These are phyloP conservation scores for Arabidopsis lyrata DNA, from an alignment of 441 rosid species.

Conservation along the genomic window DNA sequence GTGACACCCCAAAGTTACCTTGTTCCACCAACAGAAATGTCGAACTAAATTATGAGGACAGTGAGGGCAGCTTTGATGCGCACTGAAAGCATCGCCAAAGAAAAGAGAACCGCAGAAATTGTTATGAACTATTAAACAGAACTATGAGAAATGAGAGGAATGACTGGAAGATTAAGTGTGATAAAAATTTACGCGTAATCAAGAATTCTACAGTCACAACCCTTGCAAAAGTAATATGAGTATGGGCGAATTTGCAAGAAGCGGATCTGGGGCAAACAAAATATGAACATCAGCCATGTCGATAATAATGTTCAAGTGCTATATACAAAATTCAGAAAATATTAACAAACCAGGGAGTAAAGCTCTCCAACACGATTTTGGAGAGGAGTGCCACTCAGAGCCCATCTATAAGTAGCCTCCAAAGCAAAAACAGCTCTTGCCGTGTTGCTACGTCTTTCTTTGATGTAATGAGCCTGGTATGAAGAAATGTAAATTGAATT, in stretches of 20 bases:
- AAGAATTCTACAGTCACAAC: conserved; percentile 89
- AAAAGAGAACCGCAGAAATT: conserved; percentile 6
- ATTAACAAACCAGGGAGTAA: conserved; percentile 78
- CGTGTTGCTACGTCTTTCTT: conserved; percentile 90
- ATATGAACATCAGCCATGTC: no score
- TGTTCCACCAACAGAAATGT: conserved; percentile 99
- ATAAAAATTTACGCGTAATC: conserved; percentile 39
- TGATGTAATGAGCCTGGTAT: conserved; percentile 85
- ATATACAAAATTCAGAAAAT: conserved; percentile 22
- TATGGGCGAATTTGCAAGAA: conserved; percentile 86
- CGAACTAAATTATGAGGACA: conserved; percentile 87
- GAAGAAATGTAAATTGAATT: conserved; percentile 13
- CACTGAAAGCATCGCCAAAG: conserved; percentile 51
- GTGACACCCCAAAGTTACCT: conserved; percentile 57
- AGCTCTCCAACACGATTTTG: conserved; percentile 99
- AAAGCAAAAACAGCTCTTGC: conserved; percentile 90
- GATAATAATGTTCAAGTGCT: no score
- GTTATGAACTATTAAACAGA: conserved; percentile 22
- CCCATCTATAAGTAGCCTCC: conserved; percentile 90
- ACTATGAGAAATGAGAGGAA: not conserved
- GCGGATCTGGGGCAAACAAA: conserved; percentile 67
- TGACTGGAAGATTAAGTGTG: no score
- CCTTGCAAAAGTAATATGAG: conserved; percentile 95
- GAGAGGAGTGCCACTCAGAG: conserved; percentile 98
- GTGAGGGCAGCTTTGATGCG: conserved; percentile 59